Base-by-base conservation (phyloP, 164 flowering plant species). In the Chimonanthus salicifolius region DNA sequence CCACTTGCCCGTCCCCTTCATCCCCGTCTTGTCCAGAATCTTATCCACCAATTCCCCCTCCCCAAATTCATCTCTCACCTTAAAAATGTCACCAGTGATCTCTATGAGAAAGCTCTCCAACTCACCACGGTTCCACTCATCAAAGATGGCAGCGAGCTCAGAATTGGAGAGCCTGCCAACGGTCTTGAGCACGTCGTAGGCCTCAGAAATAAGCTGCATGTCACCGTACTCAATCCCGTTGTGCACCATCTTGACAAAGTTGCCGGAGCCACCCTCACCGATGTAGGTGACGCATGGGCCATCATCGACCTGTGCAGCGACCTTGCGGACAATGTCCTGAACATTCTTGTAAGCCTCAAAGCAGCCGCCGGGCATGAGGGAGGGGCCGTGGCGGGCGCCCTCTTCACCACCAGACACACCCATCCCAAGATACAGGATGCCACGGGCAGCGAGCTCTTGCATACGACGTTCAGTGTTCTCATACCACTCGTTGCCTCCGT, bases 351-450 rank as follows among this genome's bases (percentile, higher is more conserved):
- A 87, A 5, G 88, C 90, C 73, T 82, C 66, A 58, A 45, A 74
- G n/a, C 84, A 84, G 2, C 90, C 88, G 10, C 88, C 89, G 5
- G 88, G 90, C 90, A 87, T 87, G 33, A 33, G 33, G 33, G 33
- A 33, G 33, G 33, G 33, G 33, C 33, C 33, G 33, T 33, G 33
- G 33, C 33, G 33, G 33, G 33, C 33, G 33, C 33, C 33, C 33
- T 33, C 33, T 33, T 33, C 33, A 33, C 33, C 71, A 87, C 87
- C 87, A 2, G 84, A 82, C 43, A 84, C 85, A 18, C 85, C 85
- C 85, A 84, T 84, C 9, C 86, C 86, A 20, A 84, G 49, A 62
- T 81, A 84, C 5, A 81, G 72, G 9, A 84, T 45, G 7, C 82
- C 84, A 11, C 69, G 71, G 4, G 46, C 47, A 2, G 70, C 45